phyloP scores from a whole-genome alignment of 306 rosid genomes.

The Pterocarpus santalinus region DNA sequence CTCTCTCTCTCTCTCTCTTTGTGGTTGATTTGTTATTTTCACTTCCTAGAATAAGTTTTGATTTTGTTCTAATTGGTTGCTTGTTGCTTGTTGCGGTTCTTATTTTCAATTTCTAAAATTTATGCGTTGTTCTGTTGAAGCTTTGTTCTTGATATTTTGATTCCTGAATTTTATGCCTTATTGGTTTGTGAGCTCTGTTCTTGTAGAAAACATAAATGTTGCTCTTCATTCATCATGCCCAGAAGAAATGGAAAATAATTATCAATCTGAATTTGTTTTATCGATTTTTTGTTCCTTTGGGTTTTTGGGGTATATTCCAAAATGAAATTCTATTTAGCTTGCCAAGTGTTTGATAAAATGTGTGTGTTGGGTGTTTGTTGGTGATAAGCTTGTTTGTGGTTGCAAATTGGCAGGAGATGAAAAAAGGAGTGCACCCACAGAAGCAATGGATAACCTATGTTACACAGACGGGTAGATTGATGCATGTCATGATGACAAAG shows the following conservation, averaged over 20 bases:
- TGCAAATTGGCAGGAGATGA: constrained; percentile 61
- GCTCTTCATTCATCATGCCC: not conserved
- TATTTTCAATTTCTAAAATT: not conserved
- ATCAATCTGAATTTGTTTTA: not conserved
- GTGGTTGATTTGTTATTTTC: not conserved
- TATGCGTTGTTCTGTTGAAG: not conserved
- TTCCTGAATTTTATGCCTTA: not conserved
- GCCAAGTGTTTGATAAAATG: constrained; percentile 56
- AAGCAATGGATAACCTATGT: constrained; percentile 95
- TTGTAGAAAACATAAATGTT: not conserved
- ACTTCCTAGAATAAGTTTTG: not conserved
- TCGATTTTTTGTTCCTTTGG: not conserved
- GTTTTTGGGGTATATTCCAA: not conserved
- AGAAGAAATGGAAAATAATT: not conserved
- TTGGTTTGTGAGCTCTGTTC: not conserved
- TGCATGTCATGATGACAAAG: constrained; percentile 90
- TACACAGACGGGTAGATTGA: constrained; percentile 88
- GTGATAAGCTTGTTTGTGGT: not conserved
- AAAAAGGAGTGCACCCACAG: constrained; percentile 95
- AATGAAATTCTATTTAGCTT: not conserved
- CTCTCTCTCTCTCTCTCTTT: not conserved
- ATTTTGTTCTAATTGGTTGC: not conserved
- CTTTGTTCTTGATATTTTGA: not conserved
- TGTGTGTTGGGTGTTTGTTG: not conserved
- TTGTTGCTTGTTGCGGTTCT: not conserved